Conservation (phyloP, 139 green algal species). For the Dunaliella sp. region DNA sequence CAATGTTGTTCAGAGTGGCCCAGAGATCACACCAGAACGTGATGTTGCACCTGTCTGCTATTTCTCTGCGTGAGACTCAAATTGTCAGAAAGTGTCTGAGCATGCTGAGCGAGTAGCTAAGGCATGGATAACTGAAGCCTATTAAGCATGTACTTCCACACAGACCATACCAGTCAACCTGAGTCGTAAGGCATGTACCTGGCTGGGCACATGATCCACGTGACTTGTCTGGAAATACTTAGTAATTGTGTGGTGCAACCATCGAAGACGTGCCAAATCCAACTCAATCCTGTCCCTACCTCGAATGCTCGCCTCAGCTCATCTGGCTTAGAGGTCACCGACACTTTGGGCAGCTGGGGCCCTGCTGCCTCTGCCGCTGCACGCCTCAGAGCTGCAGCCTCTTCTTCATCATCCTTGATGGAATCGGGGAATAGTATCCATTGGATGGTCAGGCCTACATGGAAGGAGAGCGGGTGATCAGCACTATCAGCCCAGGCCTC, state of each 20-base stretch:
- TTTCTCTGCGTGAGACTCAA: too few species aligned
- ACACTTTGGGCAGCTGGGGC: constrained; percentile 49
- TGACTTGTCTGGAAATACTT: neutral
- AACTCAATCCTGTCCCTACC: too few species aligned
- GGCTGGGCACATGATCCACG: neutral
- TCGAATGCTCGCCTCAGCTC: constrained; percentile 42
- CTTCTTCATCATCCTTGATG: constrained; percentile 31
- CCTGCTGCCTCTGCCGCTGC: constrained; percentile 16
- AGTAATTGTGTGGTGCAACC: neutral
- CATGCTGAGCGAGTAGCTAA: too few species aligned
- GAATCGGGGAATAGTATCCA: constrained; percentile 48
- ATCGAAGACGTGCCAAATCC: too few species aligned
- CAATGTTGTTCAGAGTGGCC: too few species aligned
- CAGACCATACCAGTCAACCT: neutral
- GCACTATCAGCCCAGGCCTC: too few species aligned
- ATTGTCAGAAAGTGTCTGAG: too few species aligned
- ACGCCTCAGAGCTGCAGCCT: neutral
- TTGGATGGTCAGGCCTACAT: constrained; percentile 52
- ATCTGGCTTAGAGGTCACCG: constrained; percentile 23
- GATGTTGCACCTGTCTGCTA: too few species aligned
- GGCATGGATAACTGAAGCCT: neutral
- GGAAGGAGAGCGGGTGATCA: neutral
- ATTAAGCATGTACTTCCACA: neutral
- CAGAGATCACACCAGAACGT: too few species aligned
- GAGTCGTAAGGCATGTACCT: neutral